Conservation (phyloP, 1,284 basidiomycete species). For the Trichosporon sp. region DNA sequence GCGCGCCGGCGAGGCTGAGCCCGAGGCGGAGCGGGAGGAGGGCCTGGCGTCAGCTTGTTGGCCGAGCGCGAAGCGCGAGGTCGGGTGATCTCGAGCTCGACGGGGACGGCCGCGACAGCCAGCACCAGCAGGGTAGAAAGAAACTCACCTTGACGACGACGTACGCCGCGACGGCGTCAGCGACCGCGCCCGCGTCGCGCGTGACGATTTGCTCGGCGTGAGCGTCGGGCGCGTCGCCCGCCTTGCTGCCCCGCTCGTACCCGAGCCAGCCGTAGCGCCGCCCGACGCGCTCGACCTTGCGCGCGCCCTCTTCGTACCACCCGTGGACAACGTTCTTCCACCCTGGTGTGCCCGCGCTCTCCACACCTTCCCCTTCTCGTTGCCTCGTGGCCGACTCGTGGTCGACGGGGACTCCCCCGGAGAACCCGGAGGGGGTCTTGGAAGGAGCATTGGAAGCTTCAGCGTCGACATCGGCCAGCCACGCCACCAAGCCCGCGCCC, state of each 20-base stretch:
- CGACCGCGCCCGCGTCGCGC: constrained; percentile 39
- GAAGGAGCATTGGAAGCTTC: not conserved
- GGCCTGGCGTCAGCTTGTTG: constrained; percentile 54
- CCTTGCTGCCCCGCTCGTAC: constrained; percentile 56
- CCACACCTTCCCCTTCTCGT: constrained; percentile 1
- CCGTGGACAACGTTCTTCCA: constrained; percentile 42
- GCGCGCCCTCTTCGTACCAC: constrained; percentile 71
- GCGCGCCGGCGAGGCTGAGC: constrained; percentile 67
- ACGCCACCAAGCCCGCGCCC: constrained; percentile 62
- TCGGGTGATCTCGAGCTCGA: too few species aligned
- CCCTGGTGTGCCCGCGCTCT: constrained; percentile 48
- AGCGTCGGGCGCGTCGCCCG: constrained; percentile 1
- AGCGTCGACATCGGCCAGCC: constrained; percentile 21
- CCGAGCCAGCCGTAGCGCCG: constrained; percentile 76
- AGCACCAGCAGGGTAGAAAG: not conserved
- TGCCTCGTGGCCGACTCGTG: not conserved
- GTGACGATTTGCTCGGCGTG: not conserved
- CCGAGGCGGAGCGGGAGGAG: constrained; percentile 71
- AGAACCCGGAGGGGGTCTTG: constrained; percentile 9
- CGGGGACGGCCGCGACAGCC: constrained; percentile 11
- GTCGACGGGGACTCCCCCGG: not conserved
- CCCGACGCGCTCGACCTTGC: constrained; percentile 67
- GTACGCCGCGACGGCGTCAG: constrained; percentile 69
- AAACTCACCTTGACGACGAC: constrained; percentile 68
- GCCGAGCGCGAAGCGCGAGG: too few species aligned